Evolutionary conservation across 805 yeast species (phyloP).

Genomic region (Candida peoriensis): DNA sequence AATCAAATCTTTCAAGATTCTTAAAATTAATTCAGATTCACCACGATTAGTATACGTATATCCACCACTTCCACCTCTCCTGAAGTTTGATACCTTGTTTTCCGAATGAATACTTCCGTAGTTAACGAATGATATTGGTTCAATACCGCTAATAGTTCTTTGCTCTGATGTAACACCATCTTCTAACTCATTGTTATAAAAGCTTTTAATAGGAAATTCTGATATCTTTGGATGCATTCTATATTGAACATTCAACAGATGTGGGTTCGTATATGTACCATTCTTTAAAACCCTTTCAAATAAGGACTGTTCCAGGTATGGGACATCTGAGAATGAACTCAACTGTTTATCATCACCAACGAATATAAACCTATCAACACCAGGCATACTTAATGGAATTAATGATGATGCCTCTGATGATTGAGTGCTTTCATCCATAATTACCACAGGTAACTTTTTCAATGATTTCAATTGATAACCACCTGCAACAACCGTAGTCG

Average conservation of each 20-base stretch:
- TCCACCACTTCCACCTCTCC: slow-evolving; percentile 40
- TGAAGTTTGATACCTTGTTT: slow-evolving; percentile 40
- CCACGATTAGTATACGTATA: slow-evolving; percentile 53
- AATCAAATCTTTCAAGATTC: slow-evolving; percentile 44
- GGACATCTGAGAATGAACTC: slow-evolving; percentile 66
- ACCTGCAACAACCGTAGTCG: slow-evolving; percentile 71
- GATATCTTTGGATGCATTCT: slow-evolving; percentile 64
- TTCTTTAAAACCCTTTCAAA: slow-evolving; percentile 63
- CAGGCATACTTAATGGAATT: slow-evolving; percentile 66
- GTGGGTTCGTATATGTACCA: slow-evolving; percentile 55
- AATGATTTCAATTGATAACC: slow-evolving; percentile 56
- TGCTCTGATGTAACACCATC: slow-evolving; percentile 57
- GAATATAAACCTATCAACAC: slow-evolving; percentile 60
- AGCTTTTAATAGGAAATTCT: slow-evolving; percentile 49
- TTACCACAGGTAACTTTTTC: slow-evolving; percentile 58
- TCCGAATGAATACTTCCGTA: slow-evolving; percentile 46
- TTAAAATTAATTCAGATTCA: slow-evolving; percentile 46
- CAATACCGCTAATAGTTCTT: slow-evolving; percentile 41
- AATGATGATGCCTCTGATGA: slow-evolving; percentile 69
- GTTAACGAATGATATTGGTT: slow-evolving; percentile 59
- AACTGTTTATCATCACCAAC: slow-evolving; percentile 77
- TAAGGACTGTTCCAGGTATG: slow-evolving; percentile 58
- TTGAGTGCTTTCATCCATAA: slow-evolving; percentile 64
- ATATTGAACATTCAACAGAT: slow-evolving; percentile 65
- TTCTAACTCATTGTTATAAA: slow-evolving; percentile 43